These are phyloP conservation scores for Penicillium concentricum DNA, from an alignment of 2,329 filamentous ascomycete genomes.

Conservation along the genomic window DNA sequence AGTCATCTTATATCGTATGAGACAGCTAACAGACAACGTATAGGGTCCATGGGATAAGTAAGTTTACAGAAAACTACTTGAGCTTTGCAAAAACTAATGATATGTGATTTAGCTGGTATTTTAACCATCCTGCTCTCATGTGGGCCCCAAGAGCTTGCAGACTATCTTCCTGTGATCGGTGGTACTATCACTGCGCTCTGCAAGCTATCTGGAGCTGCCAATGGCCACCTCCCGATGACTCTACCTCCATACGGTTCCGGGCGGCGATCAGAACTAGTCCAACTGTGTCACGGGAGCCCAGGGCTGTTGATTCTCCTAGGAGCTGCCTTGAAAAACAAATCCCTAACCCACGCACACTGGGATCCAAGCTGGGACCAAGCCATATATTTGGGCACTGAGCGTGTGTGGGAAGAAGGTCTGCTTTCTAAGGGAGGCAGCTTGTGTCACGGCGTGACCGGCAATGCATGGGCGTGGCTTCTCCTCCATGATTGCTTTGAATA, in stretches of 20 bases:
- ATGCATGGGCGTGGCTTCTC: conserved; percentile 41
- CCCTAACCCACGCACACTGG: conserved; percentile 33
- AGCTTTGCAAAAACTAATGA: background rate
- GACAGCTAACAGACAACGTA: background rate
- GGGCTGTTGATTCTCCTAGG: conserved; percentile 39
- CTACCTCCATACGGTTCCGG: conserved; percentile 31
- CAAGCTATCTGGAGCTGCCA: conserved; percentile 32
- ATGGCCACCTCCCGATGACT: conserved; percentile 41
- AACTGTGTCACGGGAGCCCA: conserved; percentile 44
- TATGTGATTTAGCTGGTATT: conserved; percentile 33
- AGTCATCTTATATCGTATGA: background rate
- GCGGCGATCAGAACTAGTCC: conserved; percentile 34
- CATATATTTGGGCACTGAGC: conserved; percentile 31
- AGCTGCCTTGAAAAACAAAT: conserved; percentile 29
- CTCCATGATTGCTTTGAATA: conserved; percentile 41
- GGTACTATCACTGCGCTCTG: conserved; percentile 39
- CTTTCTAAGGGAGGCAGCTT: conserved; percentile 43
- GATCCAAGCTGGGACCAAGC: conserved; percentile 41
- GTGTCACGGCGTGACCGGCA: conserved; percentile 44
- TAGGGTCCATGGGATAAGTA: conserved; percentile 33
- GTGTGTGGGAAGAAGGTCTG: conserved; percentile 44
- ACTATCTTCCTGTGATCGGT: conserved; percentile 35
- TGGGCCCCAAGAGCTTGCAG: conserved; percentile 30
- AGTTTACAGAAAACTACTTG: conserved; percentile 9
- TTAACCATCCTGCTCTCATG: conserved; percentile 38